Evolutionary conservation across 2,329 filamentous ascomycete genomes (phyloP).

Genomic region (Fusarium sp.): DNA sequence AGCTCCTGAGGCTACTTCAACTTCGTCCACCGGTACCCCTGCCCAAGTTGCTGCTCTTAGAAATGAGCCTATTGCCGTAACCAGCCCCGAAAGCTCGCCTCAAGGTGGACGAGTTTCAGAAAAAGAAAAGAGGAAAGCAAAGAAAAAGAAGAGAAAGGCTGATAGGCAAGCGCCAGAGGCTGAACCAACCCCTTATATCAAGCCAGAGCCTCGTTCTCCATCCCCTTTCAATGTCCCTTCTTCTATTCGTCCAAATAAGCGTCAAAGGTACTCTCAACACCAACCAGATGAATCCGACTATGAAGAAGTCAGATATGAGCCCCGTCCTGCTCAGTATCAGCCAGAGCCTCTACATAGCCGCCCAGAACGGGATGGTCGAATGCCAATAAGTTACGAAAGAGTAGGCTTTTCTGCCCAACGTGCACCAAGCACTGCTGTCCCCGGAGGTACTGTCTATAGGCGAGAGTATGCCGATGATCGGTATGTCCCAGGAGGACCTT

Average conservation of each 20-base stretch:
- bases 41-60: conserved; percentile 70
- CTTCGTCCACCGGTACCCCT: conserved; percentile 50
- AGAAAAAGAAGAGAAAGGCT: conserved; percentile 66
- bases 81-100: conserved; percentile 71
- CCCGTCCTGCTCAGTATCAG: conserved; percentile 53
- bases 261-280: conserved; percentile 62
- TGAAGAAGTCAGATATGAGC: conserved; percentile 57
- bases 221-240: conserved; percentile 67
- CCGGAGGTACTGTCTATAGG: conserved; percentile 49
- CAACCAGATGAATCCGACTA: conserved; percentile 50
- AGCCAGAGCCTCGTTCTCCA: conserved; percentile 72
- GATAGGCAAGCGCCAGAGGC: conserved; percentile 62
- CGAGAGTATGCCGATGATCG: conserved; percentile 52
- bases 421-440: conserved; percentile 42
- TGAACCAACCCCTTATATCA: conserved; percentile 67
- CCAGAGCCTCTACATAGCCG: conserved; percentile 51
- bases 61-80: conserved; percentile 60
- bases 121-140: conserved; percentile 64
- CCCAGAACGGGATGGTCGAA: conserved; percentile 48
- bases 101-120: conserved; percentile 61
- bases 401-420: conserved; percentile 42
- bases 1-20: conserved; percentile 29
- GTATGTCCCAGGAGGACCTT: conserved; percentile 46
- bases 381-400: conserved; percentile 52
- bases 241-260: conserved; percentile 67